Evolutionary conservation across 202 grass and related monocot genomes (phyloP), one percentile per base, ranked within the genome.

Genomic region (Musa balbisiana): DNA sequence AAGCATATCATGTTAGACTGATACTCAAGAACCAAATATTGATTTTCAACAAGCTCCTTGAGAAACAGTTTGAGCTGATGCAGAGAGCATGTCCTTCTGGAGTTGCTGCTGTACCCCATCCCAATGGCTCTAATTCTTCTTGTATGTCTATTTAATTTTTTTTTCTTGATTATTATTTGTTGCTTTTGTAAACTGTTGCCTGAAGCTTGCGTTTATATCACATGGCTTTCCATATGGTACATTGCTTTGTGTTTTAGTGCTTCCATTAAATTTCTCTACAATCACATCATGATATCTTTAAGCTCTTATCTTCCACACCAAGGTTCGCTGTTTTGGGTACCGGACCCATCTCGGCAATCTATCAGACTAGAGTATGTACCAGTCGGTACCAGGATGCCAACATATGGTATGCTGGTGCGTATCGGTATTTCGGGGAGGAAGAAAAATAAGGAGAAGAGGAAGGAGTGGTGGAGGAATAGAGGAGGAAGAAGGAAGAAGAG

Each of bases 1-100:
- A 95, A 53, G 95, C 91, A 73, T 99, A 99, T 79, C 93, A 99
- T 84, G 85, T 92, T 73, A 99, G 95, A 78, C 81, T 99, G 78
- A 95, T 86, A 83, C 88, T 99, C 63, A 99, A 95, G 87, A 87
- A 88, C 83, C 95, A 99, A 89, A 99, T 99, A 73, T 14, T 26
- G 73, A 71, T 75, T 20, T 99, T 99, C 80, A 99, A 99, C 84
- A 91, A 81, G 65, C 89, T 99, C 50, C 83, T 95, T 73, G 78
- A 87, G 67, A 83, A 95, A 86, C 95, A 99, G 43, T 83, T 82
- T 80, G 58, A 11, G 43, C 86, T 99, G 72, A 95, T 99, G 95
- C 91, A 51, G 72, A 88, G 90, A 88, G 89, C 89, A 53, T 83
- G 85, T 52, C 64, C 80, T 65, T 83, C 91, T 80, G 80, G 80